Evolutionary conservation across 2,329 filamentous ascomycete species (phyloP).

Genomic region (Botryotinia globosa): DNA sequence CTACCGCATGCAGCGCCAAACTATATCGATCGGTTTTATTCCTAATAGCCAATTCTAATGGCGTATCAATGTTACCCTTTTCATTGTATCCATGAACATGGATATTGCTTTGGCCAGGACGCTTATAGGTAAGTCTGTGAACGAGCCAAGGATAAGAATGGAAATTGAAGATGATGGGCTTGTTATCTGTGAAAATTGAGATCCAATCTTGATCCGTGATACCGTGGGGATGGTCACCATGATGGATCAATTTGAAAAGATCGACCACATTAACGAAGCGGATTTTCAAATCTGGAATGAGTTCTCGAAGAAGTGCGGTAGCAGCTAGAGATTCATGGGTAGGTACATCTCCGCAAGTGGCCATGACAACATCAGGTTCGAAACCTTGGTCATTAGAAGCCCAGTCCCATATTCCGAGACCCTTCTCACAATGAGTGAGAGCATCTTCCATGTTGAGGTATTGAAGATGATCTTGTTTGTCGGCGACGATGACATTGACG

Average conservation of each 20-base stretch:
- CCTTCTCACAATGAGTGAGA: slow-evolving; percentile 73
- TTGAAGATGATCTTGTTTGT: slow-evolving; percentile 77
- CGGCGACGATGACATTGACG: slow-evolving; percentile 76
- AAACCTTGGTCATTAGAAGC: slow-evolving; percentile 67
- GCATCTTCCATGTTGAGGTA: slow-evolving; percentile 72
- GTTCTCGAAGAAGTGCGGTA: slow-evolving; percentile 67
- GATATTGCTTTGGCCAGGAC: slow-evolving; percentile 64
- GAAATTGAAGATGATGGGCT: slow-evolving; percentile 79
- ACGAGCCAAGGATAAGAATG: slow-evolving; percentile 80
- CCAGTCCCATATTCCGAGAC: slow-evolving; percentile 74
- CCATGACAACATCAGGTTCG: slow-evolving; percentile 75
- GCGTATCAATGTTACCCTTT: slow-evolving; percentile 82
- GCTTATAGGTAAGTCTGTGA: slow-evolving; percentile 73
- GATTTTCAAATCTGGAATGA: slow-evolving; percentile 70
- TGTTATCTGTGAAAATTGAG: slow-evolving; percentile 68
- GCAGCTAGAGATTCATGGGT: slow-evolving; percentile 74
- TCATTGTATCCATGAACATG: slow-evolving; percentile 78
- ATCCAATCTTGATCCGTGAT: slow-evolving; percentile 64
- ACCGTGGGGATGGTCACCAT: slow-evolving; percentile 70
- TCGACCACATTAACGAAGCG: slow-evolving; percentile 79
- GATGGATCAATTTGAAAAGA: slow-evolving; percentile 74
- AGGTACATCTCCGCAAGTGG: slow-evolving; percentile 70
- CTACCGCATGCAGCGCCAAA: slow-evolving; percentile 73
- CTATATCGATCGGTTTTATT: slow-evolving; percentile 77
- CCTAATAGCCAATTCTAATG: slow-evolving; percentile 72